Percentiles rank a stretch among this genome's conserved stretches.
Conservation (phyloP, 345 rosid genomes). For the Adansonia digitata region DNA sequence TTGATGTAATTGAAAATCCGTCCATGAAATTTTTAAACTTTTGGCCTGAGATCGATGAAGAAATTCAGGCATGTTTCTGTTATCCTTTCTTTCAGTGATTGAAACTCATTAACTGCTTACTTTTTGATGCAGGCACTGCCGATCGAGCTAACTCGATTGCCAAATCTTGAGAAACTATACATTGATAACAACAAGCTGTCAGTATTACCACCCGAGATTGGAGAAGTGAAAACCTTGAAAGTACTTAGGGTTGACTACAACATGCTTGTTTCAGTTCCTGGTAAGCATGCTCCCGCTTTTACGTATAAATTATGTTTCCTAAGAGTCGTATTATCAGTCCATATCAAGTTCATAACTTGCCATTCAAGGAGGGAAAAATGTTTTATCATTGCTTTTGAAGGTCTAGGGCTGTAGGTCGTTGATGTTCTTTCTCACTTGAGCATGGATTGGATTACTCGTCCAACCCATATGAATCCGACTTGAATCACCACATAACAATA, state of each 20-base stretch:
- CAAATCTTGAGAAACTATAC: conserved; percentile 76
- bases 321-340: neutral
- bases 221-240: conserved; percentile 61
- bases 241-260: conserved; percentile 78
- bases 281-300: conserved; percentile 36
- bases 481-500: too few relatives aligned
- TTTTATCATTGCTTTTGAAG: neutral
- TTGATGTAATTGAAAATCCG: too few relatives aligned
- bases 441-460: too few relatives aligned
- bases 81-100: neutral
- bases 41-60: neutral
- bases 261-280: conserved; percentile 79
- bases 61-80: neutral
- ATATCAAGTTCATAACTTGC: neutral
- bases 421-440: neutral
- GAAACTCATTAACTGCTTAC: neutral
- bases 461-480: too few relatives aligned
- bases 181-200: conserved; percentile 76
- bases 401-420: conserved; percentile 8
- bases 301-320: neutral
- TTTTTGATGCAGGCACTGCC: conserved; percentile 59
- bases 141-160: conserved; percentile 67
- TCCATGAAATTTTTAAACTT: too few relatives aligned
- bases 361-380: neutral
- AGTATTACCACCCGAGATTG: conserved; percentile 82